Evolutionary conservation across 225 moss, liverwort and hornwort species (phyloP).

Genomic region (Physcomitrium patens): DNA sequence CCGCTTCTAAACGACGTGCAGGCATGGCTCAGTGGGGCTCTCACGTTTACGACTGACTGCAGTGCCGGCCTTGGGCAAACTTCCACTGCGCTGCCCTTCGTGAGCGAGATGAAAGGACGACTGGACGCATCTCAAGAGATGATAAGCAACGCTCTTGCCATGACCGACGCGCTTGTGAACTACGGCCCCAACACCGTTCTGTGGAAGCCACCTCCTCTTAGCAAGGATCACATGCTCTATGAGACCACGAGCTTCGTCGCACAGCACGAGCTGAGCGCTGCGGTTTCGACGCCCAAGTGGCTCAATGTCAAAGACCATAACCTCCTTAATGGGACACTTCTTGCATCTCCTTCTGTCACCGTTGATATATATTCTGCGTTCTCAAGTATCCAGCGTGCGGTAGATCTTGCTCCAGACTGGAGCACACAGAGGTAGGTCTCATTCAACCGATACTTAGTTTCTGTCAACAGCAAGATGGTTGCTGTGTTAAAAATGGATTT

Average conservation of each 20-base stretch:
- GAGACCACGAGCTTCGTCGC: constrained; percentile 23
- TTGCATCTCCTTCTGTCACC: constrained; percentile 40
- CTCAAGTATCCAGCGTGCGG: constrained; percentile 51
- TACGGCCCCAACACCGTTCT: constrained; percentile 48
- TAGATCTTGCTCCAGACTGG: constrained; percentile 55
- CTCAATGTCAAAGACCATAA: constrained; percentile 33
- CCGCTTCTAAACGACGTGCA: constrained; percentile 54
- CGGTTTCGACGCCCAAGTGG: constrained; percentile 41
- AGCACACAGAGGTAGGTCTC: constrained; percentile 38
- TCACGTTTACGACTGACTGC: constrained; percentile 52
- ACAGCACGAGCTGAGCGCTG: constrained; percentile 19
- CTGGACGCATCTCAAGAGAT: constrained; percentile 42
- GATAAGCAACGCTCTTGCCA: constrained; percentile 55
- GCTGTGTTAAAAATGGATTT: no score
- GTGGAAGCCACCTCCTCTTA: constrained; percentile 56
- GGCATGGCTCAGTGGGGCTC: constrained; percentile 59
- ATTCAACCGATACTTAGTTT: no score
- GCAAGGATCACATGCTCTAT: constrained; percentile 44
- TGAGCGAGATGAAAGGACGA: constrained; percentile 38
- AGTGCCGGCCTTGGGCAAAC: constrained; percentile 42
- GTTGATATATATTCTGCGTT: constrained; percentile 49
- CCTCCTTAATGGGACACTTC: constrained; percentile 38
- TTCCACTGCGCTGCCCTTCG: constrained; percentile 28
- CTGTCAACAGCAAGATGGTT: no score
- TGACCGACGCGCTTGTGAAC: constrained; percentile 59